A percentile compares a stretch with the other conserved stretches of the same genome.
phyloP scores from a whole-genome alignment of 2,329 filamentous ascomycete genomes.

The Fusarium sp. region DNA sequence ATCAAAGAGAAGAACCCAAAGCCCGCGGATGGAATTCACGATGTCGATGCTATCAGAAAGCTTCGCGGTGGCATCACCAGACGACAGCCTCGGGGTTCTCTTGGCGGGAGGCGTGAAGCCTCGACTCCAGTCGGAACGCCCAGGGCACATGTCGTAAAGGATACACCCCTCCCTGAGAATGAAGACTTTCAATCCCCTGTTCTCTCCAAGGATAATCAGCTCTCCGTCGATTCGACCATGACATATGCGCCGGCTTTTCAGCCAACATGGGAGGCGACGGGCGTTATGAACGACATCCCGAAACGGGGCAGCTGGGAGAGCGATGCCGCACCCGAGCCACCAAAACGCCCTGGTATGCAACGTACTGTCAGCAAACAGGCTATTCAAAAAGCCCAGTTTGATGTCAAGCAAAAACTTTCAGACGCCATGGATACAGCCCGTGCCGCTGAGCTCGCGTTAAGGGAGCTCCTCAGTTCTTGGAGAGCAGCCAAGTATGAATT shows the following conservation, averaged over 20 bases:
- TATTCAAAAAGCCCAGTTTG: slow-evolving; percentile 69
- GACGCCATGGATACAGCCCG: slow-evolving; percentile 83
- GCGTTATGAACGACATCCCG: slow-evolving; percentile 80
- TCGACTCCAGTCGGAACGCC: slow-evolving; percentile 68
- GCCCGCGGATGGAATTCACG: slow-evolving; percentile 84
- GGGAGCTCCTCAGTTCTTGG: slow-evolving; percentile 83
- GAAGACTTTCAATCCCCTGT: slow-evolving; percentile 52
- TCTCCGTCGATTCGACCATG: slow-evolving; percentile 58
- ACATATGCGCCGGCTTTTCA: slow-evolving; percentile 64
- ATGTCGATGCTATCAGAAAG: slow-evolving; percentile 88
- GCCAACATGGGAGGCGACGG: slow-evolving; percentile 79
- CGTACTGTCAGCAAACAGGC: slow-evolving; percentile 62
- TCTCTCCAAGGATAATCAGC: slow-evolving; percentile 55
- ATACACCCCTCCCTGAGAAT: slow-evolving; percentile 53
- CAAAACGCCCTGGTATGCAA: slow-evolving; percentile 51
- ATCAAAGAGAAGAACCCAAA: slow-evolving; percentile 95
- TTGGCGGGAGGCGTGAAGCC: slow-evolving; percentile 65
- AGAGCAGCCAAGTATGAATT: slow-evolving; percentile 80
- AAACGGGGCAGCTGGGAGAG: slow-evolving; percentile 49
- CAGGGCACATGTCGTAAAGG: slow-evolving; percentile 53
- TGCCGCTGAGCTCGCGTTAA: slow-evolving; percentile 84
- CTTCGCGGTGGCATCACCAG: slow-evolving; percentile 87
- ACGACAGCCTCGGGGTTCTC: slow-evolving; percentile 78
- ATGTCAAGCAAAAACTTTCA: slow-evolving; percentile 69
- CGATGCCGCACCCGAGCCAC: slow-evolving; percentile 50